Evolutionary conservation across 2,329 filamentous ascomycete genomes (phyloP), one percentile per base, ranked within the genome.

Genomic region (Aureobasidium sp.): DNA sequence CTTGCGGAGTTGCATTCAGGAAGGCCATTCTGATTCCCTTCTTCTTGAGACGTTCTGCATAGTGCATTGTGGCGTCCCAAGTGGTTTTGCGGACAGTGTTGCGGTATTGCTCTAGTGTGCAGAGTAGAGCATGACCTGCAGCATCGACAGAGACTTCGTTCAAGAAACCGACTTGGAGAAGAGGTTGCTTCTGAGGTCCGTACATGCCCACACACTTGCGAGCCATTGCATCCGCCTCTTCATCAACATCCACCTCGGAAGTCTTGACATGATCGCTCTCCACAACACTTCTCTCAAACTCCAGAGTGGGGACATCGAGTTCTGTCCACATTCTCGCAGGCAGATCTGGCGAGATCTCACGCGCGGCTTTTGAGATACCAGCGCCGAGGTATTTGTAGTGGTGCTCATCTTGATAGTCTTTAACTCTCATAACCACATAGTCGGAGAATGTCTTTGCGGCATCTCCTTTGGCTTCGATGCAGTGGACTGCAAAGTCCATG

Each of bases 211-310:
- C 80, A 70, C 87, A 90, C 75, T 91, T 92, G 63, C 89, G 80
- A 1, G 86, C 86, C 82, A 92, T 88, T 0, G 86, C 88, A 69
- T 93, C 89, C 1, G 89, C 88, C 71, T 91, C 85, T 70, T 94
- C 89, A 67, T 92, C 89, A 4, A 91, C 79, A n/a, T 79, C 75
- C 69, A 84, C 83, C 37, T 66, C 64, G 64, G 60, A 85, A 80
- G 90, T 88, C 0, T 86, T 87, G 69, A 92, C 87, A 2, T 88
- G 87, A 71, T 90, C 85, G 69, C 92, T 88, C 66, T 91, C 89
- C 8, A 90, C 79, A 19, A 79, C 75, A 69, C 84, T 84, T 29
- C 64, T 64, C 17, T 55, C 23, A 19, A 90, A 78, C 3, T 87
- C 81, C 42, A 93, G 78, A 1, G 88, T 86, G 2, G 93, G 82